phyloP scores from a whole-genome alignment of 768 basidiomycete species.

The Artomyces pyxidatus region DNA sequence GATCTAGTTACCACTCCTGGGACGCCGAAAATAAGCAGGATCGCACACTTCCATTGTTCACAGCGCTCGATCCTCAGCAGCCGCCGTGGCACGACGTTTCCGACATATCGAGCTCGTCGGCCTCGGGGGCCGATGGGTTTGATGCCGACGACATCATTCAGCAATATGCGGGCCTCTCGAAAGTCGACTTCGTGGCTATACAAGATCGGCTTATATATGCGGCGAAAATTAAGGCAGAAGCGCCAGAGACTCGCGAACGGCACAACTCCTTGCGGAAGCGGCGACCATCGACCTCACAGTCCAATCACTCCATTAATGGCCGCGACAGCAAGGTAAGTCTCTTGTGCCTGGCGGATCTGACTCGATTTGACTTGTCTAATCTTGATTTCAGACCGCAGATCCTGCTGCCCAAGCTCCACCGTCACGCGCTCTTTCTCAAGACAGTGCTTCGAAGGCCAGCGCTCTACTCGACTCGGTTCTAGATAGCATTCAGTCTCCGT shows the following conservation, averaged over 20 bases:
- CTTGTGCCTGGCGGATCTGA: not conserved
- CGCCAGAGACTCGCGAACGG: conserved; percentile 52
- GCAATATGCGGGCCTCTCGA: conserved; percentile 59
- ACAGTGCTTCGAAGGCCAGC: conserved; percentile 51
- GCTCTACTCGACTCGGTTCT: conserved; percentile 60
- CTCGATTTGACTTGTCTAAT: not conserved
- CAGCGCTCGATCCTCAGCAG: conserved; percentile 38
- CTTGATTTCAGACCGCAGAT: conserved; percentile 43
- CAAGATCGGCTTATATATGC: conserved; percentile 71
- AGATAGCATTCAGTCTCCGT: conserved; percentile 34
- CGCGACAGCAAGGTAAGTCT: conserved; percentile 34
- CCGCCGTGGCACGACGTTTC: conserved; percentile 61
- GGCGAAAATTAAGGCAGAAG: conserved; percentile 46
- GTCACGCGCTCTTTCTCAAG: conserved; percentile 26
- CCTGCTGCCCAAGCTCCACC: conserved; percentile 41
- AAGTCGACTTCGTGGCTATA: conserved; percentile 59
- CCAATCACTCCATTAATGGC: conserved; percentile 66
- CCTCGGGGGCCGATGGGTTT: conserved; percentile 33
- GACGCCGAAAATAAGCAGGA: conserved; percentile 53
- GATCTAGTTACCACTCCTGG: conserved; percentile 83
- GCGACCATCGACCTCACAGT: conserved; percentile 78
- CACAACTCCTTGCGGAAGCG: conserved; percentile 65
- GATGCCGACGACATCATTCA: conserved; percentile 63
- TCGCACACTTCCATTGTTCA: conserved; percentile 44
- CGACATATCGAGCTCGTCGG: conserved; percentile 39